Base-by-base conservation (phyloP, 2,329 filamentous ascomycete genomes). In the Alternaria sp. region DNA sequence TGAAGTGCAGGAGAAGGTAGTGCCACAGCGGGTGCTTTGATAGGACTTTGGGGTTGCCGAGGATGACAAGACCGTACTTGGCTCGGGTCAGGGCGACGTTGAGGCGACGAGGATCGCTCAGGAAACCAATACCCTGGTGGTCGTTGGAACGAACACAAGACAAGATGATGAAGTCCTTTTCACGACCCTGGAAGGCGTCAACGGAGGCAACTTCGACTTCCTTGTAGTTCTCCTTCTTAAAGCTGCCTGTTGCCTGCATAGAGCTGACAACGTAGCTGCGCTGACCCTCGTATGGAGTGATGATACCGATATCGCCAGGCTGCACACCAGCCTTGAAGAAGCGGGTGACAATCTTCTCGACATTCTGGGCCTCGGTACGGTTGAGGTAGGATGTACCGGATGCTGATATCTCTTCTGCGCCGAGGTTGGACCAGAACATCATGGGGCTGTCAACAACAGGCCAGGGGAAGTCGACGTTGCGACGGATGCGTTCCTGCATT, bases 341-440 rank as follows among this genome's bases (percentile, higher is more conserved):
- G 49, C 95, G 90, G 9, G 94, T 97, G 40, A 99, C 93, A 60
- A 97, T 93, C 84, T 99, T 99, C 80, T 99, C 95, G 31, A 99
- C 95, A 66, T 98, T 98, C 45, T 93, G 91, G 4, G 95, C 93
- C 78, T 99, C 95, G 1, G 95, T 98, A 45, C 95, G 91, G 79
- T 99, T 99, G 67, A 99, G 89, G 74, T 99, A 99, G 2, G 94
- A 98, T 2, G 95, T 99, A 73, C 95, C 95, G 26, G 93, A 97
- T 1, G 95, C 95, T 6, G 94, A 97, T 50, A 99, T 99, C 78
- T 99, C 95, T 78, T 99, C 95, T 60, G 96, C 96, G 60, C 95
- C 95, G 54, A 97, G 83, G 76, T 99, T 99, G 26, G 93, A 96
- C 95, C 95, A 99, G 81, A 99, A 99, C 95, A 98, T 98, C 95